Percentiles rank a stretch among this genome's conserved stretches.
Evolutionary conservation across 169 alveolate species (phyloP).

Genomic region (Cryptosporidium sp.): DNA sequence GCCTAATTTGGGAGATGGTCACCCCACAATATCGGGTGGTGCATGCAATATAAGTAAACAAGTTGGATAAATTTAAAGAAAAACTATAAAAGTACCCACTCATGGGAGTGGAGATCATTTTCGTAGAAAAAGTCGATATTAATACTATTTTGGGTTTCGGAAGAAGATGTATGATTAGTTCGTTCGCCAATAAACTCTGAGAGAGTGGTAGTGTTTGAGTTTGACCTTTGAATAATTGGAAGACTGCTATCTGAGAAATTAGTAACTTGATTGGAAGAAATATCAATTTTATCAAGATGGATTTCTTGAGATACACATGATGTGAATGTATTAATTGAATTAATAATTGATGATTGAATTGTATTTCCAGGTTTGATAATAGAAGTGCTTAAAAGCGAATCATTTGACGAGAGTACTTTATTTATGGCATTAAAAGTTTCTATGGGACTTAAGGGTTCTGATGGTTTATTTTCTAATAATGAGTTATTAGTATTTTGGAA

Average conservation of each 20-base stretch:
- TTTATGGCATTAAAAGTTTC: conserved; percentile 34
- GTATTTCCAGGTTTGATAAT: conserved; percentile 22
- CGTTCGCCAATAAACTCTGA: conserved; percentile 34
- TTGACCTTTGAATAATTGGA: background rate
- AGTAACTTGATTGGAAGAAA: conserved; percentile 34
- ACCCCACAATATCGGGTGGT: conserved; percentile 17
- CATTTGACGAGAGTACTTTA: background rate
- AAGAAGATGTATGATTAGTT: background rate
- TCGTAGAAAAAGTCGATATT: conserved; percentile 54
- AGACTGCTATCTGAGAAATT: background rate
- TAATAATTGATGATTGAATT: conserved; percentile 38
- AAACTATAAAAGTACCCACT: conserved; percentile 25
- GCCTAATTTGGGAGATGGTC: conserved; percentile 2
- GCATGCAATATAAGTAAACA: background rate
- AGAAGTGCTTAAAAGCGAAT: background rate
- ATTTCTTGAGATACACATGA: conserved; percentile 62
- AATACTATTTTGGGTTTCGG: background rate
- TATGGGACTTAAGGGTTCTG: conserved; percentile 26
- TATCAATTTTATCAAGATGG: conserved; percentile 35
- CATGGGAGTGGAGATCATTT: conserved; percentile 24
- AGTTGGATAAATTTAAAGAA: background rate
- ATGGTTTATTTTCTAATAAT: background rate
- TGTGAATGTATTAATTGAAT: conserved; percentile 40
- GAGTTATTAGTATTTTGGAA: background rate
- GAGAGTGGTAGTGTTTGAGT: conserved; percentile 41